phyloP scores from a whole-genome alignment of 306 rosid genomes.

The Elaeagnus macrophylla region DNA sequence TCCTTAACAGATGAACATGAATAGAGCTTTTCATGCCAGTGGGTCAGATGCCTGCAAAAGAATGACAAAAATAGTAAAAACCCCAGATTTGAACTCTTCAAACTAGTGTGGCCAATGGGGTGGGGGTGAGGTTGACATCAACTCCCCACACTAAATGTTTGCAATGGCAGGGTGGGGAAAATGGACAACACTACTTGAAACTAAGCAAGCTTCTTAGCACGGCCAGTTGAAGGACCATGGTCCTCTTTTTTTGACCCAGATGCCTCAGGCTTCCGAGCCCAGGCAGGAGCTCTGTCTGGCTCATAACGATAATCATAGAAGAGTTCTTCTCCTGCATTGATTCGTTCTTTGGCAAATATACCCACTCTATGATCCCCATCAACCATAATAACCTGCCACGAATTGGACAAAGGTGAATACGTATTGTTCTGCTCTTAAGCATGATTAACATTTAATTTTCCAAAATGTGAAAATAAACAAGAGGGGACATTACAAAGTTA shows the following conservation, averaged over 20 bases:
- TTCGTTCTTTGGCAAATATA: conserved; percentile 94
- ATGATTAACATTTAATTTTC: too few species aligned
- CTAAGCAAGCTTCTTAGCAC: conserved; percentile 93
- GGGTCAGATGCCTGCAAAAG: conserved; percentile 48
- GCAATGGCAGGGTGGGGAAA: too few species aligned
- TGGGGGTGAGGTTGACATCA: too few species aligned
- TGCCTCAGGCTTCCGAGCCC: conserved; percentile 94
- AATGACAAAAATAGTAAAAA: conserved; percentile 37
- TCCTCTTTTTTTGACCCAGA: conserved; percentile 81
- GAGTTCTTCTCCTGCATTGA: conserved; percentile 90
- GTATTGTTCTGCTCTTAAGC: too few species aligned
- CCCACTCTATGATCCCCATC: conserved; percentile 99
- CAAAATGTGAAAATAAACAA: not conserved
- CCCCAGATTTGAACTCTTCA: conserved; percentile 16
- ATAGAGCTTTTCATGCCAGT: conserved; percentile 33
- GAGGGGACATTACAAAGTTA: not conserved
- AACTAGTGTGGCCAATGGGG: too few species aligned
- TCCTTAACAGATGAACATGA: conserved; percentile 9
- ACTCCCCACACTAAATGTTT: too few species aligned
- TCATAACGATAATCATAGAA: conserved; percentile 95
- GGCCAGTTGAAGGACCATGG: conserved; percentile 83
- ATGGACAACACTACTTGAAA: too few species aligned
- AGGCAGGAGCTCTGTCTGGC: conserved; percentile 95
- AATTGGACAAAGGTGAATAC: not conserved
- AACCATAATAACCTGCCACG: conserved; percentile 89